These are phyloP conservation scores for Salpingoeca rosetta DNA, from an alignment of 78 protist species.

Conservation along the genomic window DNA sequence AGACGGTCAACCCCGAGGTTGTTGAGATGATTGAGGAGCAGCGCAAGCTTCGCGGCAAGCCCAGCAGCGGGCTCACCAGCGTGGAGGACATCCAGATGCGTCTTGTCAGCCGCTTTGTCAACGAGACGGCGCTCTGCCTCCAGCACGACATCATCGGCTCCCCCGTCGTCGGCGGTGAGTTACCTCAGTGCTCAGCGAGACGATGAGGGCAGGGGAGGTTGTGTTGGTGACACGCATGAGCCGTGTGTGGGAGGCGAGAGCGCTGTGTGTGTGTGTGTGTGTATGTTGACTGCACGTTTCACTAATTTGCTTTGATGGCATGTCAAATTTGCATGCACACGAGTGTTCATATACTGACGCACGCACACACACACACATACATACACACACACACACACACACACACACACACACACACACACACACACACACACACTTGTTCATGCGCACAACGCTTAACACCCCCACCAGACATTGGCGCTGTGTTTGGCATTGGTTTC, in stretches of 20 bases:
- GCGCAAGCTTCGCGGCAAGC: not conserved
- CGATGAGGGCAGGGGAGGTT: not conserved
- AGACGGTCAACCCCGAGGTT: constrained; percentile 14
- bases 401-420: too few relatives aligned
- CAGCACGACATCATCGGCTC: constrained; percentile 21
- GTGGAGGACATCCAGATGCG: constrained; percentile 39
- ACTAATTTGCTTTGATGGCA: too few relatives aligned
- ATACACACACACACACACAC: too few relatives aligned
- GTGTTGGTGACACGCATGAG: too few relatives aligned
- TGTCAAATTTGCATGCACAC: too few relatives aligned
- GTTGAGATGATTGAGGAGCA: not conserved
- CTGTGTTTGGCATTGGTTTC: constrained; percentile 38
- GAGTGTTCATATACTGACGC: too few relatives aligned
- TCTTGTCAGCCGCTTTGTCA: constrained; percentile 30
- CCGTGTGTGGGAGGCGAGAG: too few relatives aligned
- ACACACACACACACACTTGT: too few relatives aligned
- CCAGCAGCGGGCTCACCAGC: constrained; percentile 10
- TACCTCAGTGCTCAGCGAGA: not conserved
- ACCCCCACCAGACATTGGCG: constrained; percentile 25
- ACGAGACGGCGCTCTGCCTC: constrained; percentile 63
- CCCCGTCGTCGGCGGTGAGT: constrained; percentile 15
- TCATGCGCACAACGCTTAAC: too few relatives aligned
- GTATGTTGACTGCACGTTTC: too few relatives aligned
- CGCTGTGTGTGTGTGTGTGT: too few relatives aligned
- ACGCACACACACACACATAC: too few relatives aligned